phyloP scores from a whole-genome alignment of 2,329 filamentous ascomycete genomes.

The Endoconidiophora polonica region DNA sequence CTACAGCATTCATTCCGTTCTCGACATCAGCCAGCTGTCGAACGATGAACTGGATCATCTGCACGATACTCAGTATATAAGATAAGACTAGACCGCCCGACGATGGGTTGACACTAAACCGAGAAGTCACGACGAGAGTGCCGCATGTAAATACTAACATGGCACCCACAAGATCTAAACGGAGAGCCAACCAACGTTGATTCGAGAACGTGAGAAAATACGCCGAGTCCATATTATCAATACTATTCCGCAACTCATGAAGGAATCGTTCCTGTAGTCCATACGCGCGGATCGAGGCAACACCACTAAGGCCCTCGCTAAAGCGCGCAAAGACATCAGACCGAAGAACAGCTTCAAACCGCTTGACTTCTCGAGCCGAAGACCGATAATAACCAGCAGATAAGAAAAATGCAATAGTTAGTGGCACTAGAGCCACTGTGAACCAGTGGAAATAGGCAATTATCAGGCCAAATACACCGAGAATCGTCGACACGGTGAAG shows the following conservation, averaged over 20 bases:
- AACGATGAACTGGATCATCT: slow-evolving; percentile 92
- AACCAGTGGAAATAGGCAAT: slow-evolving; percentile 95
- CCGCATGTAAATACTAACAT: slow-evolving; percentile 73
- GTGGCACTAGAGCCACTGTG: slow-evolving; percentile 39
- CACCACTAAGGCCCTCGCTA: slow-evolving; percentile 69
- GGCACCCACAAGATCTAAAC: slow-evolving; percentile 72
- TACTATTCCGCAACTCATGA: slow-evolving; percentile 47
- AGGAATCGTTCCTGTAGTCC: slow-evolving; percentile 65
- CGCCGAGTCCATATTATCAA: slow-evolving; percentile 84
- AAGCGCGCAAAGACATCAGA: slow-evolving; percentile 85
- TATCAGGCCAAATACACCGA: slow-evolving; percentile 72
- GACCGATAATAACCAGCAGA: slow-evolving; percentile 77
- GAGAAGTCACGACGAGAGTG: slow-evolving; percentile 80
- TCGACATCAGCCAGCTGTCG: slow-evolving; percentile 89
- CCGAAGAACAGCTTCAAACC: slow-evolving; percentile 77
- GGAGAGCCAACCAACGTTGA: slow-evolving; percentile 78
- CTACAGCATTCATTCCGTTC: slow-evolving; percentile 95
- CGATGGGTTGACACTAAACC: slow-evolving; percentile 70
- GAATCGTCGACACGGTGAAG: slow-evolving; percentile 66
- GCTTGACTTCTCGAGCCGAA: slow-evolving; percentile 85
- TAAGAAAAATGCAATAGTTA: slow-evolving; percentile 64
- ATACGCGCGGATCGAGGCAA: slow-evolving; percentile 77
- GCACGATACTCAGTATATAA: slow-evolving; percentile 83
- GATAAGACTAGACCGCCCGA: slow-evolving; percentile 78
- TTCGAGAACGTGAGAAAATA: slow-evolving; percentile 95